Percentiles rank a stretch among this genome's conserved stretches.
Evolutionary conservation across 495 filamentous ascomycete genomes (phyloP).

Genomic region (Elasticomyces elasticus): DNA sequence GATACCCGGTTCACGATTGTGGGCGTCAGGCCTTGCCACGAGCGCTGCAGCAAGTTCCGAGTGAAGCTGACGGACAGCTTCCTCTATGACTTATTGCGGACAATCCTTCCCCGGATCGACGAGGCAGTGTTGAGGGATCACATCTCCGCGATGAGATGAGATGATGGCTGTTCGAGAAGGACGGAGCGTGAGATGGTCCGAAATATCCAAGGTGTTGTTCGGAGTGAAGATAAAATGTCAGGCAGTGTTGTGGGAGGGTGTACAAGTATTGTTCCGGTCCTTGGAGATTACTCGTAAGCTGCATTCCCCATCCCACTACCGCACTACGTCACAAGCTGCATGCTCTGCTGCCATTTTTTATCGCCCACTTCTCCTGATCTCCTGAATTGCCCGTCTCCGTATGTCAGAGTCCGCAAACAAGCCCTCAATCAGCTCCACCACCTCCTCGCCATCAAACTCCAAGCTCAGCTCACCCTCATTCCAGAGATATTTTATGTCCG

Average conservation of each 20-base stretch:
- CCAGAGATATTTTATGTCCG: conserved; percentile 84
- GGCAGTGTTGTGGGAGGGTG: too few species aligned
- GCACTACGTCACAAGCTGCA: not conserved
- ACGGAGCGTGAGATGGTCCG: too few species aligned
- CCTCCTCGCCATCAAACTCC: conserved; percentile 74
- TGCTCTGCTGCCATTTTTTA: not conserved
- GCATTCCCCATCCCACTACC: not conserved
- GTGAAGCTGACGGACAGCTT: not conserved
- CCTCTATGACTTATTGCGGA: not conserved
- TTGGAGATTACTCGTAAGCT: not conserved
- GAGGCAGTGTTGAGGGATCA: not conserved
- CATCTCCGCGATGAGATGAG: not conserved
- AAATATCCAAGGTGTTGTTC: too few species aligned
- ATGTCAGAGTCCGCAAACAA: conserved; percentile 83
- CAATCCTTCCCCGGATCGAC: not conserved
- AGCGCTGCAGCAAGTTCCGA: not conserved
- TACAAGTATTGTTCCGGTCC: too few species aligned
- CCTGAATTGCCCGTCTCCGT: conserved; percentile 63
- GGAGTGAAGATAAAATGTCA: too few species aligned
- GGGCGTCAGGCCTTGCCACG: not conserved
- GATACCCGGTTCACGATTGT: not conserved
- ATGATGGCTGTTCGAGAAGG: too few species aligned
- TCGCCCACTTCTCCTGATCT: conserved; percentile 47
- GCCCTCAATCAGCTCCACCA: conserved; percentile 76
- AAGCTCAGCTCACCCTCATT: conserved; percentile 71